Base-by-base conservation (phyloP, 176 grass and related monocot species). In the Puccinellia tenuiflora region DNA sequence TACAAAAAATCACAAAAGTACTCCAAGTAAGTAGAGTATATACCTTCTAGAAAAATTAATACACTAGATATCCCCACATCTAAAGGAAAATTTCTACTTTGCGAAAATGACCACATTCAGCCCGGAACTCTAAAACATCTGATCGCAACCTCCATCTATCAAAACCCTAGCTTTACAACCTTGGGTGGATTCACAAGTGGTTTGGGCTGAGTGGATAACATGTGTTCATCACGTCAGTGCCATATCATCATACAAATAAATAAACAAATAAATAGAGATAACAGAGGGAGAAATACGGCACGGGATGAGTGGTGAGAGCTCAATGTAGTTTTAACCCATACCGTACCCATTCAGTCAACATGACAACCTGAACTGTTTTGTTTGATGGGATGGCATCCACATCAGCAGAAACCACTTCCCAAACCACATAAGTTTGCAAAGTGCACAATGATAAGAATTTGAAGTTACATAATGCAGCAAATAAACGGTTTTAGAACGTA, bases 1-100 rank as follows among this genome's bases (percentile, higher is more conserved):
- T 94, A 72, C 67, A 83, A 57, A 57, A 63, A 79, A 68, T 76
- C 56, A 38, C 25, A 40, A 45, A 60, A 55, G 81, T 66, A 81
- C 69, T 77, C 4, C 78, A 24, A 78, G 77, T 55, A 45, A 76
- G 12, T 31, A 54, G 18, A 78, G 21, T 40, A 30, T 78, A 69
- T 17, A 30, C 42, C 40, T 42, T 38, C 45, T 50, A 43, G 17
- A 81, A 35, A 66, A 80, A 80, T 22, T 22, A 67, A 78, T 5
- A 46, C 25, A 16, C 12, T 35, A 74, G 46, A 51, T 51, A 74
- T 74, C 45, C 15, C 45, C 70, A 50, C 37, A 45, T 24, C 14
- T 47, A 46, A 43, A 72, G 39, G 22, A 70, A 46, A 9, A 48
- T 48, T 48, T 45, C 66, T 72, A 72, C 68, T 72, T 72, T 28